Percentiles rank a stretch among this genome's conserved stretches.
phyloP scores from a whole-genome alignment of 2,329 filamentous ascomycete genomes.

The Penicillium corylophilum region DNA sequence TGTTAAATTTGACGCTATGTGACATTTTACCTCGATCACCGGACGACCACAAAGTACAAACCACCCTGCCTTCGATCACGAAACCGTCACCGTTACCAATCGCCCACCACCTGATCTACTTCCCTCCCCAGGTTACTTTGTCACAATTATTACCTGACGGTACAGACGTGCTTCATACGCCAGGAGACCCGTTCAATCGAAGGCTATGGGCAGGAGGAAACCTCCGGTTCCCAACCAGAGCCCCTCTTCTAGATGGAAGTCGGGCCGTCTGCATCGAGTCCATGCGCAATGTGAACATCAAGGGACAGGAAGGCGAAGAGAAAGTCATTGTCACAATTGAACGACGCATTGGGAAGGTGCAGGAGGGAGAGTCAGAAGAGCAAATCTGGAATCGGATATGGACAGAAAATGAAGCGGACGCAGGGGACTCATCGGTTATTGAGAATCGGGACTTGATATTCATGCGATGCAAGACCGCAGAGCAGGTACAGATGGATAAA shows the following conservation, averaged over 20 bases:
- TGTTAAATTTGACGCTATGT: constrained; percentile 62
- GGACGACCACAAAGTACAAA: constrained; percentile 25
- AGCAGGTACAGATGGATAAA: constrained; percentile 31
- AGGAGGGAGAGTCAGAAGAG: constrained; percentile 35
- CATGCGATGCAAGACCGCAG: constrained; percentile 52
- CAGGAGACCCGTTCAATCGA: constrained; percentile 68
- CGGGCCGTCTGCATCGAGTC: constrained; percentile 47
- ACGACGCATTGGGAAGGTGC: constrained; percentile 48
- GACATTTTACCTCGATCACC: constrained; percentile 51
- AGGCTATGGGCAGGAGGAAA: constrained; percentile 88
- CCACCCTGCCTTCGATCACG: constrained; percentile 36
- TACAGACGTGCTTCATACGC: constrained; percentile 76
- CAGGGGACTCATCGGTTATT: constrained; percentile 48
- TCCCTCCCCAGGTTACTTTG: constrained; percentile 67
- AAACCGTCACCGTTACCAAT: constrained; percentile 29
- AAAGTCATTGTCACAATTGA: constrained; percentile 64
- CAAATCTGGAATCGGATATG: constrained; percentile 44
- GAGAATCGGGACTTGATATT: constrained; percentile 66
- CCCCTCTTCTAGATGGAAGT: constrained; percentile 33
- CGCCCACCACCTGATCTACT: constrained; percentile 84
- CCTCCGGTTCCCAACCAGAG: constrained; percentile 53
- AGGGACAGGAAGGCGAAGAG: constrained; percentile 52
- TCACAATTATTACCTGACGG: constrained; percentile 73
- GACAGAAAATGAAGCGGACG: constrained; percentile 43
- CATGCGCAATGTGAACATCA: constrained; percentile 50